Evolutionary conservation across 1,139 yeast genomes (phyloP).

Genomic region (Geotrichum fermentans): DNA sequence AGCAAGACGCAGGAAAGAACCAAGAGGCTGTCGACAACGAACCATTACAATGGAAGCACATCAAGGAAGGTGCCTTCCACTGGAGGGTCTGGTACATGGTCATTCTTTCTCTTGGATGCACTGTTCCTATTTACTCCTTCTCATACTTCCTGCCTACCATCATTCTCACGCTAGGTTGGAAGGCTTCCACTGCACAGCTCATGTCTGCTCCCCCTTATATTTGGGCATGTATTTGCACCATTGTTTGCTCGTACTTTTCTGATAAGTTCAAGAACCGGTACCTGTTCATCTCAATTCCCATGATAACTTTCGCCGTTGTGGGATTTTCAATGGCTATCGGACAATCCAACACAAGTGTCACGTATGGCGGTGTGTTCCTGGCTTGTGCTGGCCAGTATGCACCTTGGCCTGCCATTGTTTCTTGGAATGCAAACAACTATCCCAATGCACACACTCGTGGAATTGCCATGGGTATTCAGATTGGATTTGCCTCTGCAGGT

Average conservation of each 20-base stretch:
- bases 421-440: conserved; percentile 17
- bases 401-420: conserved; percentile 17
- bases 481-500: conserved; percentile 26
- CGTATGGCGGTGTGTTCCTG: conserved; percentile 14
- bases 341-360: conserved; percentile 6
- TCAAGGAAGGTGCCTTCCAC: conserved; percentile 19
- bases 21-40: conserved; percentile 13
- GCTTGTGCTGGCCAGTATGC: conserved; percentile 15
- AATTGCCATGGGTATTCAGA: conserved; percentile 18
- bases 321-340: conserved; percentile 12
- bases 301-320: conserved; percentile 5
- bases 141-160: conserved; percentile 37
- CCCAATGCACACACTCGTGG: conserved; percentile 14
- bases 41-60: conserved; percentile 12
- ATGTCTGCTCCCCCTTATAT: conserved; percentile 25
- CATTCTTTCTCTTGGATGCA: conserved; percentile 17
- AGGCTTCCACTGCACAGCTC: conserved; percentile 34
- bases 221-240: conserved; percentile 15
- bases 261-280: conserved; percentile 13
- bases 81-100: conserved; percentile 24
- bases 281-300: conserved; percentile 6
- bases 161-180: conserved; percentile 34
- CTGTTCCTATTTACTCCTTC: conserved; percentile 23
- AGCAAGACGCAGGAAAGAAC: conserved; percentile 18
- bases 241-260: conserved; percentile 9